Evolutionary conservation across 306 rosid species (phyloP).

Genomic region (Prunus mira): DNA sequence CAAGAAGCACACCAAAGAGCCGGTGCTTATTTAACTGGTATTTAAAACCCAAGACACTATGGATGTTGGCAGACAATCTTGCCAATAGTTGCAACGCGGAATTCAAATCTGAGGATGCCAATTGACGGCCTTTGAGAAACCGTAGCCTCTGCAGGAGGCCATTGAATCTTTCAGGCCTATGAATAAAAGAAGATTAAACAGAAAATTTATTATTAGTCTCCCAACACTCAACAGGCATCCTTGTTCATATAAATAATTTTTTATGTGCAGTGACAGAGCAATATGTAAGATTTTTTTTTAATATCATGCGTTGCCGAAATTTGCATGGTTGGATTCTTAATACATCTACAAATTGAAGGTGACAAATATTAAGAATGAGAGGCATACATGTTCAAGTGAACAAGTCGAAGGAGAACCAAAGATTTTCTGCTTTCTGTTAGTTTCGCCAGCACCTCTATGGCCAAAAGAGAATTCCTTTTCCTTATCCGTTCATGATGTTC

Average conservation of each 20-base stretch:
- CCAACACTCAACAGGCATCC: conserved; percentile 5
- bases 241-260: not conserved
- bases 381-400: conserved; percentile 63
- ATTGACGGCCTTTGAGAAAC: conserved; percentile 53
- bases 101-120: conserved; percentile 43
- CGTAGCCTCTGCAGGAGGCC: conserved; percentile 60
- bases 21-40: conserved; percentile 45
- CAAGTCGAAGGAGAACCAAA: conserved; percentile 58
- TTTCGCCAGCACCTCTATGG: conserved; percentile 64
- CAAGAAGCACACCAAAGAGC: conserved; percentile 45
- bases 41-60: conserved; percentile 42
- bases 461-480: conserved; percentile 49
- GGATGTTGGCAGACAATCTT: conserved; percentile 49
- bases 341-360: conserved; percentile 15
- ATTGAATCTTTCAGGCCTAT: conserved; percentile 72
- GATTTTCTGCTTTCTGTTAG: conserved; percentile 63
- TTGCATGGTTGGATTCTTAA: not conserved
- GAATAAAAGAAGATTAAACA: conserved; percentile 16
- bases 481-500: conserved; percentile 43
- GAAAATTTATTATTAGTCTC: conserved; percentile 26
- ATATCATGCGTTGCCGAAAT: not conserved
- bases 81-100: conserved; percentile 41
- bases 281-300: not conserved
- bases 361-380: conserved; percentile 8
- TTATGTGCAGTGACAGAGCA: not conserved